These are phyloP conservation scores for Histomonas meleagridis DNA, from an alignment of 208 protist genomes.

Conservation along the genomic window DNA sequence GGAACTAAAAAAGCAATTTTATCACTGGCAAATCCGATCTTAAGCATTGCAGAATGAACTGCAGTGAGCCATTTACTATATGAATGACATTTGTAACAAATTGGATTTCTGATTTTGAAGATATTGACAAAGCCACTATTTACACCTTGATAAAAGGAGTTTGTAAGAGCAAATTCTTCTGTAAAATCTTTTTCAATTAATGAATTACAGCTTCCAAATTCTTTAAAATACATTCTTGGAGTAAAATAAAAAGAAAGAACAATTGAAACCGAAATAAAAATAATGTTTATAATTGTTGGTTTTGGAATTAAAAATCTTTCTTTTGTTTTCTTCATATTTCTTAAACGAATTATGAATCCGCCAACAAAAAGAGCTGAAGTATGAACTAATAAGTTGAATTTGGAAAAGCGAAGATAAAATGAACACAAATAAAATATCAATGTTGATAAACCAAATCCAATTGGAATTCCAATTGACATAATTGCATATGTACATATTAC, in stretches of 20 bases:
- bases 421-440: background rate
- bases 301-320: background rate
- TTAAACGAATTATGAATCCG: background rate
- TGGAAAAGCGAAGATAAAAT: background rate
- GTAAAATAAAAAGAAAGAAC: background rate
- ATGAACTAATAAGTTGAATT: background rate
- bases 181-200: background rate
- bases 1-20: background rate
- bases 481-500: background rate
- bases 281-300: background rate
- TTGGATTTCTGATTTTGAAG: slow-evolving; percentile 3
- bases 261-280: background rate
- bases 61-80: background rate
- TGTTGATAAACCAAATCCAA: slow-evolving; percentile 22
- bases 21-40: background rate
- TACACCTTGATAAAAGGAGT: slow-evolving; percentile 26
- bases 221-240: background rate
- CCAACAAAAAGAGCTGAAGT: background rate
- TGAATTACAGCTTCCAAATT: too few relatives aligned
- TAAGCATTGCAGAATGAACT: background rate
- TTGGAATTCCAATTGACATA: background rate
- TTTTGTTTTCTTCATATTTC: background rate
- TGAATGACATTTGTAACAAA: background rate
- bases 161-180: background rate
- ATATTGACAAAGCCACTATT: slow-evolving; percentile 25